Base-by-base conservation (phyloP, 2,329 filamentous ascomycete genomes). In the Fusarium nanum region DNA sequence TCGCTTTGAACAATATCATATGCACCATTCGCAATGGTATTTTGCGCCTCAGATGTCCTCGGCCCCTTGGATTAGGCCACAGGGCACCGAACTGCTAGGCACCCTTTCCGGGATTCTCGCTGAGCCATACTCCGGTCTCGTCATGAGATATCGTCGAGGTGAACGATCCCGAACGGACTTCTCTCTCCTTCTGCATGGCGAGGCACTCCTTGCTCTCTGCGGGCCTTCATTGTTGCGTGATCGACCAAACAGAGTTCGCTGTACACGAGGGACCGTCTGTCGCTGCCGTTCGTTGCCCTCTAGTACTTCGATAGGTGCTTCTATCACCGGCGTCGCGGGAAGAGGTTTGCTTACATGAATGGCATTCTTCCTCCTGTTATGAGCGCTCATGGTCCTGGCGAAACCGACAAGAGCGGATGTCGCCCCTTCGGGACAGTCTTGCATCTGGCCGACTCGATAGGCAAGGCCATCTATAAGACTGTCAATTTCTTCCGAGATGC, bases 401-500 rank as follows among this genome's bases (percentile, higher is more conserved):
- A 78, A 72, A 30, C 75, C 72, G 48, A 78, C 60, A 25, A 78
- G 73, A 30, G 78, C 77, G 14, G 56, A 55, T 20, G 69, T 61
- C 18, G 73, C 77, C n/a, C 72, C 72, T 12, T 67, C 60, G 18
- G 76, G 76, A 7, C 64, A 71, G 42, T 69, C 57, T 45, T 73
- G 70, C 25, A 77, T 70, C 59, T 80, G 78, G 42, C 78, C 78
- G 28, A 79, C 71, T 59, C 77, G 72, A 69, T 78, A 78, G 49
- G 77, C 78, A 37, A 79, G 71, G 52, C 77, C 78, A 52, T 75
- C 60, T 16, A 75, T 59, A 41, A 63, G 68, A 28, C 62, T 64
- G 42, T 73, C 64, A 16, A 65, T 62, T 11, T 63, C 57, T 13
- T 57, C 25, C 2, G 41, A 46, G 7, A 47, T 61, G 13, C 58